Base-by-base conservation (phyloP, 305 asterid species). In the Petunia hybrid region DNA sequence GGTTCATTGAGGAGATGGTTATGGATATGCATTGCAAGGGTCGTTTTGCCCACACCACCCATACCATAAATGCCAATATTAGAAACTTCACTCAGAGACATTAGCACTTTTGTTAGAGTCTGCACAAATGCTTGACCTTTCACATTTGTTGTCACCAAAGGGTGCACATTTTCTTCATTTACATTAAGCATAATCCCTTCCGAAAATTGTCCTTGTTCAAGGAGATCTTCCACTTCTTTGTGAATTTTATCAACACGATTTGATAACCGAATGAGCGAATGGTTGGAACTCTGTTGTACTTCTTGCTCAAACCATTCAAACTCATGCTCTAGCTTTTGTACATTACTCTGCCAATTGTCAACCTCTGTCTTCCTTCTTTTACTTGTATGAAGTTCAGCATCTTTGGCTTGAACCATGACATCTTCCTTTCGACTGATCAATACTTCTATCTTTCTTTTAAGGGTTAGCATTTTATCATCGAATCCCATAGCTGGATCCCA, bases 21-120 rank as follows among this genome's bases (percentile, higher is more conserved):
- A 78, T 78, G 66, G 35, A 82, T n/a, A 78, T 22, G 59, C 45
- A 4, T 61, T 4, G 74, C 85, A 61, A 78, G 46, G 46, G 85
- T 82, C 1, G 82, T 82, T 61, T 82, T 78, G n/a, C 84, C 84
- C 13, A 62, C 84, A 12, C 83, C 80, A 1, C 48, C 77, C 80
- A 45, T 70, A 12, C 83, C 83, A 45, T 45, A 80, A 42, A 80
- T 60, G 9, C 79, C 79, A 77, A 77, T 45, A 3, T 38, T 48
- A 16, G 36, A 64, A 36, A 75, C 67, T 16, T 39, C 74, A 57
- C 2, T 38, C 57, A 81, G n/a, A 45, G 35, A 16, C 5, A 22
- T 12, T 78, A 70, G 9, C 8, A 63, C 60, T 64, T 75, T 13
- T 16, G 13, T 36, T 42, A 81, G 7, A 65, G 22, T 76, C 6